Evolutionary conservation across 495 filamentous ascomycete genomes (phyloP).

Genomic region (Diplogelasinospora grovesii): DNA sequence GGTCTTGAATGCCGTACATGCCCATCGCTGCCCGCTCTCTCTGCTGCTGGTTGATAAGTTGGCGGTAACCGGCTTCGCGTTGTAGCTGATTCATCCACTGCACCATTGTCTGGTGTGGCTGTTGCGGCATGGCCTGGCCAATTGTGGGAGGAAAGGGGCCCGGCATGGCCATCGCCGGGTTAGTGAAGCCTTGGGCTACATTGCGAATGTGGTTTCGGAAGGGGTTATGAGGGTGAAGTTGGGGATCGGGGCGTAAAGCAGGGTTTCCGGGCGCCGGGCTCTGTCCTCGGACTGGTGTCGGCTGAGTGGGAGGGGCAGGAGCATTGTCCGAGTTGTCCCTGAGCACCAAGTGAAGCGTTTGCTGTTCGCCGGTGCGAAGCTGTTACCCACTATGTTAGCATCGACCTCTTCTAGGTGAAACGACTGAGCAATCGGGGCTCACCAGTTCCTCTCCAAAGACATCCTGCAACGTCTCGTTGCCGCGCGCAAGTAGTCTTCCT

Average conservation of each 20-base stretch:
- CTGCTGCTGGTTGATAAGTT: constrained; percentile 19
- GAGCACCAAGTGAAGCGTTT: constrained; percentile 61
- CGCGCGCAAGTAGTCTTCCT: constrained; percentile 51
- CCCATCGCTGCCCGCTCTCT: constrained; percentile 19
- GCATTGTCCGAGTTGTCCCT: constrained; percentile 27
- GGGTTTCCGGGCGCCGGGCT: constrained; percentile 10
- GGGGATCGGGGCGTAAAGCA: neutral
- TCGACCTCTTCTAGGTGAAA: neutral
- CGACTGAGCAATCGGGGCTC: constrained; percentile 17
- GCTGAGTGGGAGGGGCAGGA: constrained; percentile 5
- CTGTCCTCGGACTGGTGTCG: constrained; percentile 14
- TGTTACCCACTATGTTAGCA: constrained; percentile 18
- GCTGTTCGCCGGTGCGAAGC: constrained; percentile 40
- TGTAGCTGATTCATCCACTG: constrained; percentile 25
- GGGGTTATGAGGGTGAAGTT: neutral
- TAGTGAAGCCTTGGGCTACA: constrained; percentile 1
- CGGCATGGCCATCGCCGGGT: constrained; percentile 4
- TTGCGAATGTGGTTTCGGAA: constrained; percentile 5
- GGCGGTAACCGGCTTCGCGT: constrained; percentile 15
- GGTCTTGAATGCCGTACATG: constrained; percentile 6
- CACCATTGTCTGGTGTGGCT: constrained; percentile 17
- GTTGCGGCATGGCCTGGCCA: constrained; percentile 12
- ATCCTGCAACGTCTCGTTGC: constrained; percentile 48
- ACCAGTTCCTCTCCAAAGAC: constrained; percentile 53
- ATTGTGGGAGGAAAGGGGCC: constrained; percentile 8